Percentiles rank a stretch among this genome's conserved stretches.
phyloP scores from a whole-genome alignment of 2,329 filamentous ascomycete genomes.

The Fusarium sp. region DNA sequence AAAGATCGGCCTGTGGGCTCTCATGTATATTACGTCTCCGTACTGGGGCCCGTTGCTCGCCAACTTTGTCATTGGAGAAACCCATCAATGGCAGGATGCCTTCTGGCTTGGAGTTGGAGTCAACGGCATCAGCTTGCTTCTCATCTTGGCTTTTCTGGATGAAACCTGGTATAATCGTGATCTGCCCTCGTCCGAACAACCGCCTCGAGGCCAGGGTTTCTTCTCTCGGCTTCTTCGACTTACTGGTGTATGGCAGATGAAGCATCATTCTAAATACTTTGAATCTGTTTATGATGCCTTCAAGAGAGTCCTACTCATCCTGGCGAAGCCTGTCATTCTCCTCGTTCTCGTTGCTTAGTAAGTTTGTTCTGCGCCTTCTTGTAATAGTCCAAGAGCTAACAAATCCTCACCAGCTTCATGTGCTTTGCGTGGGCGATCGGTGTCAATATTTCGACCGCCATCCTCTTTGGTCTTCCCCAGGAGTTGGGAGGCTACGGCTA shows the following conservation, averaged over 20 bases:
- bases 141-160: constrained; percentile 56
- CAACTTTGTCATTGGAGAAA: constrained; percentile 60
- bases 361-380: not conserved
- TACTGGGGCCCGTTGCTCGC: constrained; percentile 59
- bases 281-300: constrained; percentile 7
- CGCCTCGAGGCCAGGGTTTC: constrained; percentile 45
- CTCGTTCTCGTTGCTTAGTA: constrained; percentile 25
- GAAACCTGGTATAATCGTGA: constrained; percentile 63
- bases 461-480: constrained; percentile 53
- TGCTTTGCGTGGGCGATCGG: constrained; percentile 64
- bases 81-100: constrained; percentile 56
- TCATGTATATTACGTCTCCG: constrained; percentile 54
- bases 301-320: constrained; percentile 24
- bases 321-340: constrained; percentile 27
- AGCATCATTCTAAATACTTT: constrained; percentile 31
- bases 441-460: constrained; percentile 66
- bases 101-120: constrained; percentile 61
- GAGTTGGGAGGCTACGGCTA: constrained; percentile 60
- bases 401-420: constrained; percentile 12
- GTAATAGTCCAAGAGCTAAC: not conserved
- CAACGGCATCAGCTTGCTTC: constrained; percentile 51
- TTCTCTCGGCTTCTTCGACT: constrained; percentile 40
- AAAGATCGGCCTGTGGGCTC: constrained; percentile 62
- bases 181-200: constrained; percentile 51
- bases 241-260: constrained; percentile 25